Evolutionary conservation across 495 filamentous ascomycete species (phyloP), one percentile per base, ranked within the genome.

Genomic region (Penicillium cosmopolitanum): DNA sequence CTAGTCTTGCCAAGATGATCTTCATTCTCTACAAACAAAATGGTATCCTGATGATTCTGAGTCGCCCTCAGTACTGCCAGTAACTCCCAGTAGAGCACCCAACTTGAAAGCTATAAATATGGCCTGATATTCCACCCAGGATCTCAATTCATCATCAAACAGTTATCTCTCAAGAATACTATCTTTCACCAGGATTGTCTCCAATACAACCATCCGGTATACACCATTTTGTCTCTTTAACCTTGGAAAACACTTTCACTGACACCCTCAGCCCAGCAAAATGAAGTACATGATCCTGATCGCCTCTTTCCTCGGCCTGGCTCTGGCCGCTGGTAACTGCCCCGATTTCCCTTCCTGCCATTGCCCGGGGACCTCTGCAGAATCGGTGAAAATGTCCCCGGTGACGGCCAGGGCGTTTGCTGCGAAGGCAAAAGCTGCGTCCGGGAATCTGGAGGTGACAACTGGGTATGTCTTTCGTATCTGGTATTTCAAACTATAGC

Each of bases 211-310:
- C 31, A 25, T 16, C 44, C 28, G 5, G 55, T 57, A 50, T 46
- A 15, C 43, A 23, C 21, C n/a, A 57, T 57, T 42, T 5, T 1
- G 42, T 13, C 7, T 15, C 36, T 19, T 44, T 13, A 44, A 44
- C 3, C 2, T 8, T 7, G 9, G 5, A 57, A 57, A 43, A 5
- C 6, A 51, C 35, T 18, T 51, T 31, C 21, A 19, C 47, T 51
- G 51, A 57, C 55, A 13, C 35, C 25, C 47, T 28, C 21, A 51
- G 47, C 19, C 47, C 34, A 51, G 8, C 58, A 60, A 60, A 60
- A 60, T 60, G 58, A 60, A 60, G 19, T 60, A 55, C 21, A 55
- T 60, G 11, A 51, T 60, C 43, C 25, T 55, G 43, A 43, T 60
- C 51, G 52, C 58, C 44, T 38, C 58, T 35, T 44, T 60, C 44